A percentile compares a stretch with the other conserved stretches of the same genome.
These are phyloP conservation scores for Aspergillus ruber DNA, from an alignment of 2,329 filamentous ascomycete genomes.

Conservation along the genomic window DNA sequence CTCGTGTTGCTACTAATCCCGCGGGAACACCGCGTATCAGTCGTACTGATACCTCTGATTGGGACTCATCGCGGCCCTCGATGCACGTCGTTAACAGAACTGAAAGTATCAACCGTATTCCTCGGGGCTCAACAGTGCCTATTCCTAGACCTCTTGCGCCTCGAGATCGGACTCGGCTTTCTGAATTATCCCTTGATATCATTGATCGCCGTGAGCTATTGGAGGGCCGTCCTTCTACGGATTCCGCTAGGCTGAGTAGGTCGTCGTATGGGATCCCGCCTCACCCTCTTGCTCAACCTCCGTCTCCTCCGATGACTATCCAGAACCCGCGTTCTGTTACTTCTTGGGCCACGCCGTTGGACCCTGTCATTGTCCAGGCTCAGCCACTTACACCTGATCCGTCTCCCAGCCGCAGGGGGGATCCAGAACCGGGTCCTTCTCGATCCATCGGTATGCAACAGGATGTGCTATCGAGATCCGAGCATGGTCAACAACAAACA, in stretches of 20 bases:
- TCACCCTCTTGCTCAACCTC: slow-evolving; percentile 42
- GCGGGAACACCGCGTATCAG: slow-evolving; percentile 16
- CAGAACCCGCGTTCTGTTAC: slow-evolving; percentile 31
- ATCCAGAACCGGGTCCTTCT: slow-evolving; percentile 8
- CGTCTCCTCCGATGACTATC: slow-evolving; percentile 41
- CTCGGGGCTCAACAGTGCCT: slow-evolving; percentile 38
- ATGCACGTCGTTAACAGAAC: slow-evolving; percentile 47
- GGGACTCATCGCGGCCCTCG: slow-evolving; percentile 42
- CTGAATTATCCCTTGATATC: slow-evolving; percentile 47
- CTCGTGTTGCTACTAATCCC: slow-evolving; percentile 9
- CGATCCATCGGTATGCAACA: slow-evolving; percentile 21
- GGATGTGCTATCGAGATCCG: slow-evolving; percentile 29
- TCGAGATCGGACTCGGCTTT: slow-evolving; percentile 44
- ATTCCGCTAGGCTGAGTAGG: slow-evolving; percentile 27
- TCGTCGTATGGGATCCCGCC: slow-evolving; percentile 37
- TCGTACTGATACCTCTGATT: slow-evolving; percentile 18
- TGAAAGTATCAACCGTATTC: slow-evolving; percentile 46
- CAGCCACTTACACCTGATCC: slow-evolving; percentile 39
- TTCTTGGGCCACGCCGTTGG: slow-evolving; percentile 25
- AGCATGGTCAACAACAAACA: slow-evolving; percentile 16
- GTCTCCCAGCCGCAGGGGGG: slow-evolving; percentile 27
- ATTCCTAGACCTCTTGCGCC: slow-evolving; percentile 9
- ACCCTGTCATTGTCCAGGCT: slow-evolving; percentile 27
- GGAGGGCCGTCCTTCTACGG: slow-evolving; percentile 25
- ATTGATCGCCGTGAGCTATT: slow-evolving; percentile 35